Evolutionary conservation across 805 yeast genomes (phyloP).

Genomic region (Metschnikowia arizonensis): DNA sequence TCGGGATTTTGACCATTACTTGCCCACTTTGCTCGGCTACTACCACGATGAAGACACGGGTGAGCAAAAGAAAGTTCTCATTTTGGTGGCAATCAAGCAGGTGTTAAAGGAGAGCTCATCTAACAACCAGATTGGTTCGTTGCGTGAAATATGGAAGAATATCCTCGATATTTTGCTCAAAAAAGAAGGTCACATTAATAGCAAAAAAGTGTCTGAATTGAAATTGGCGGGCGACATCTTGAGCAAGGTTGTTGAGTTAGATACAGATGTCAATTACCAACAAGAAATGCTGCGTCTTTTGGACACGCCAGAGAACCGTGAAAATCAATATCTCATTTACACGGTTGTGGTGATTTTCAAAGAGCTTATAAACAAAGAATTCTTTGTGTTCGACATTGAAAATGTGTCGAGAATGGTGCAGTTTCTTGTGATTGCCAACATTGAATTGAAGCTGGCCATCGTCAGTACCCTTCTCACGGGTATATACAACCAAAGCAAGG

Average conservation of each 20-base stretch:
- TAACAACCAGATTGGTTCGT: neutral
- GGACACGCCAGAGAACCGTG: slow-evolving; percentile 8
- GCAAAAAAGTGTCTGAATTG: slow-evolving; percentile 23
- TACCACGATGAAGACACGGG: slow-evolving; percentile 8
- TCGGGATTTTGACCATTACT: slow-evolving; percentile 32
- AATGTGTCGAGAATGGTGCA: slow-evolving; percentile 11
- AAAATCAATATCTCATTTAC: slow-evolving; percentile 21
- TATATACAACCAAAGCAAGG: slow-evolving; percentile 49
- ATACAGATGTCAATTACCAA: slow-evolving; percentile 14
- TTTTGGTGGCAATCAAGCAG: slow-evolving; percentile 22
- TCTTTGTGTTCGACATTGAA: slow-evolving; percentile 9
- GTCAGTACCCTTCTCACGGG: slow-evolving; percentile 57
- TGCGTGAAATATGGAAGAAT: slow-evolving; percentile 13
- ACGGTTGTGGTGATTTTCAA: slow-evolving; percentile 34
- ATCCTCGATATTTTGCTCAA: slow-evolving; percentile 9
- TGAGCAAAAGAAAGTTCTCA: slow-evolving; percentile 12
- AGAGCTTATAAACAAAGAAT: slow-evolving; percentile 20
- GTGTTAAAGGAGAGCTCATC: slow-evolving; percentile 17
- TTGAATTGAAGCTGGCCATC: slow-evolving; percentile 58
- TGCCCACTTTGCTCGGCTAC: slow-evolving; percentile 34
- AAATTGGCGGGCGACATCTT: slow-evolving; percentile 36
- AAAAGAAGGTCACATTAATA: slow-evolving; percentile 8
- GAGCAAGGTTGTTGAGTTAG: slow-evolving; percentile 23
- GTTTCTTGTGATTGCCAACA: slow-evolving; percentile 30
- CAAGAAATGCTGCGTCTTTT: slow-evolving; percentile 16